These are phyloP conservation scores for Mycena albidolilacea DNA, from an alignment of 768 basidiomycete species.

Conservation along the genomic window DNA sequence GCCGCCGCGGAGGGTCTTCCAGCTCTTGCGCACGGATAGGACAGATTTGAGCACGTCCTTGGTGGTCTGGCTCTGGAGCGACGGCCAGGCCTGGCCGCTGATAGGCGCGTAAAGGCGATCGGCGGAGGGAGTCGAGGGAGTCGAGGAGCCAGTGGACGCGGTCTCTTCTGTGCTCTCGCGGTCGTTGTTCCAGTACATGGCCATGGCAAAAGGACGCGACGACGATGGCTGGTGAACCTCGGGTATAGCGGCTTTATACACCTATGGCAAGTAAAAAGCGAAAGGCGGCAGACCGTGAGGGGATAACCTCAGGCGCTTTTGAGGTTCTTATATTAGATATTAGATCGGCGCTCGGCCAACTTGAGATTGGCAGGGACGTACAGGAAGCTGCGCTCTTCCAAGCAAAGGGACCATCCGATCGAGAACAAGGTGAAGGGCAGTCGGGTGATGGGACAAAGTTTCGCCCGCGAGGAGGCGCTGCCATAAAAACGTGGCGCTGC, in stretches of 20 bases:
- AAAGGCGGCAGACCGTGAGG: slow-evolving; percentile 10
- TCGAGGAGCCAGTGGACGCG: slow-evolving; percentile 33
- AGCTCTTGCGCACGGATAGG: slow-evolving; percentile 78
- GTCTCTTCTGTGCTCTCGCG: slow-evolving; percentile 33
- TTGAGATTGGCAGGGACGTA: slow-evolving; percentile 29
- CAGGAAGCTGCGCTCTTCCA: slow-evolving; percentile 32
- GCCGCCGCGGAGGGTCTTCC: slow-evolving; percentile 81
- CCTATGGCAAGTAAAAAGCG: slow-evolving; percentile 1
- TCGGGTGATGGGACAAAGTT: slow-evolving; percentile 34
- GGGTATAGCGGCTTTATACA: slow-evolving; percentile 18
- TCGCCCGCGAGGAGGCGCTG: slow-evolving; percentile 32
- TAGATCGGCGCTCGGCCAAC: slow-evolving; percentile 22
- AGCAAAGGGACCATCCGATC: slow-evolving; percentile 34
- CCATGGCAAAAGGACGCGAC: slow-evolving; percentile 27
- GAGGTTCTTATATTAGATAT: slow-evolving; percentile 26
- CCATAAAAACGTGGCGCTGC: slow-evolving; percentile 34
- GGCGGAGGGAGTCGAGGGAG: slow-evolving; percentile 37
- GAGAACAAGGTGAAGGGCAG: slow-evolving; percentile 35
- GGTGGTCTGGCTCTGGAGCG: slow-evolving; percentile 55
- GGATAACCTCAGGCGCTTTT: slow-evolving; percentile 17
- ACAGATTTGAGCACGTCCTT: slow-evolving; percentile 77
- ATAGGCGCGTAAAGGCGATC: slow-evolving; percentile 34
- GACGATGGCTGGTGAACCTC: not conserved
- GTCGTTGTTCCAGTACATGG: slow-evolving; percentile 37
- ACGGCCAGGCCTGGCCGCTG: slow-evolving; percentile 33